Evolutionary conservation across 345 rosid species (phyloP), one percentile per base, ranked within the genome.

Genomic region (Eutrema heterophyllum): DNA sequence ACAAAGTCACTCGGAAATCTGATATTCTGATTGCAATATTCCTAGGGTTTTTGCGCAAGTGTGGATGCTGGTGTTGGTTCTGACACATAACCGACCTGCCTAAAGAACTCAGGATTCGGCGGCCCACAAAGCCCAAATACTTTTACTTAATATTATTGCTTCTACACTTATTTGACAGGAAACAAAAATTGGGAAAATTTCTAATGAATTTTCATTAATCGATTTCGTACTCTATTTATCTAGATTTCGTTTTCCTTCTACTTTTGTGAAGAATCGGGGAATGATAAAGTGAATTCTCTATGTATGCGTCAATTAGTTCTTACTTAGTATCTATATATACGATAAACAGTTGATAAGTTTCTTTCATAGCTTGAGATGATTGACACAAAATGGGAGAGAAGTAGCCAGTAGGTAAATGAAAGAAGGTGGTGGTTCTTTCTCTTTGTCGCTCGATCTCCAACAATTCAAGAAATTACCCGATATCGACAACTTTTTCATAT

Each of bases 401-500:
- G 21, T 18, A 18, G 21, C 21, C 21, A 78, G 16, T 88, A 95
- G 99, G 96, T 85, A 7, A 82, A 78, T 81, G 81, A 86, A 18
- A 16, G 89, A 87, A 7, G 80, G 81, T 62, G 73, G 76, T 33
- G 90, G 84, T 6, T 69, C 78, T 57, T 79, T 79, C 69, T 73
- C 84, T 71, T 79, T 89, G 76, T 78, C 89, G 5, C 80, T 95
- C 64, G 92, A 95, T 81, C 87, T 87, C 62, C 88, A 86, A 79
- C 81, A 80, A 13, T 92, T 92, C 53, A 83, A 83, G 67, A 87
- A 88, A 71, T 13, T 81, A 59, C 86, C 86, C 27, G 64, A 83
- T 18, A 64, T 85, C 43, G 81, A 80, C 35, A 83, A 85, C 39
- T 90, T 95, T 70, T 89, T 85, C 73, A 49, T 80, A 15, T 70